phyloP scores from a whole-genome alignment of 2,329 filamentous ascomycete genomes.

The Chaetoscypha palmicola region DNA sequence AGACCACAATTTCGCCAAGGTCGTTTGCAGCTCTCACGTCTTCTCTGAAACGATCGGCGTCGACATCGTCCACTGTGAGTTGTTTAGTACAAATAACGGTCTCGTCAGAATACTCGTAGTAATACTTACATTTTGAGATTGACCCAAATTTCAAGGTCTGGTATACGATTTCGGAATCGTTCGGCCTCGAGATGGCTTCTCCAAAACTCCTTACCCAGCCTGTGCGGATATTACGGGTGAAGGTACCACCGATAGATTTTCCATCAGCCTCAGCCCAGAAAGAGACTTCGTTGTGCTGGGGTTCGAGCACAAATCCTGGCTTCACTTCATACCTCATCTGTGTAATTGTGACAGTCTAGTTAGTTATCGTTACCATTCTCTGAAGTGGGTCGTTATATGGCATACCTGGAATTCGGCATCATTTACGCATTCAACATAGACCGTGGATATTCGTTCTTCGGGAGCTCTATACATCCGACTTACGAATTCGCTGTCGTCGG shows the following conservation, averaged over 20 bases:
- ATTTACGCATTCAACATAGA: conserved; percentile 18
- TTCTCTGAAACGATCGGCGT: conserved; percentile 11
- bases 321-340: not conserved
- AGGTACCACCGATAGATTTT: not conserved
- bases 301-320: not conserved
- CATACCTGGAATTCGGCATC: conserved; percentile 17
- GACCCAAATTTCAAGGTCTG: conserved; percentile 14
- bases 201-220: not conserved
- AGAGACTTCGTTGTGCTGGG: not conserved
- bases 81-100: not conserved
- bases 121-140: conserved; percentile 3
- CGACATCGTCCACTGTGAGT: conserved; percentile 17
- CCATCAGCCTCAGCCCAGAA: conserved; percentile 18
- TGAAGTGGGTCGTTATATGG: no score
- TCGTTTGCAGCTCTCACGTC: conserved; percentile 13
- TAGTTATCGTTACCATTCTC: no score
- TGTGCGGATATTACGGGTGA: not conserved
- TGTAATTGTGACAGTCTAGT: conserved; percentile 1
- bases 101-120: not conserved
- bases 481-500: conserved; percentile 13
- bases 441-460: conserved; percentile 4
- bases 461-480: conserved; percentile 4
- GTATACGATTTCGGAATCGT: conserved; percentile 4
- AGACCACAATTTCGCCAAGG: conserved; percentile 17
- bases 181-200: not conserved